These are phyloP conservation scores for Hysterium pulicare DNA, from an alignment of 2,329 filamentous ascomycete genomes.

Conservation along the genomic window DNA sequence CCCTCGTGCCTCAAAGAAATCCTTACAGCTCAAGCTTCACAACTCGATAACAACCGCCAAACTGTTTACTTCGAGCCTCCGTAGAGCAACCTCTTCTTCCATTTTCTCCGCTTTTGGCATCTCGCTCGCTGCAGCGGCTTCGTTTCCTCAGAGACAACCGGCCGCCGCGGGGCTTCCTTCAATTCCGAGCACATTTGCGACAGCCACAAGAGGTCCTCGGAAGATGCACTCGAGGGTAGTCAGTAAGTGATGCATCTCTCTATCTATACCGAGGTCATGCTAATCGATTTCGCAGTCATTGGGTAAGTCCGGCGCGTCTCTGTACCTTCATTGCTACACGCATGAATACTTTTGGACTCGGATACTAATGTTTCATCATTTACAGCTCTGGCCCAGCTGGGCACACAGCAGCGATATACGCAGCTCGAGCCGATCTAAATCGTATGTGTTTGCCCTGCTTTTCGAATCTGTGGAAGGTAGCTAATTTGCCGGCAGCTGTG, in stretches of 20 bases:
- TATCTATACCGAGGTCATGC: conserved; percentile 8
- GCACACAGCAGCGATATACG: conserved; percentile 95
- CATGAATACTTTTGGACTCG: no score
- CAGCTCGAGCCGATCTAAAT: conserved; percentile 89
- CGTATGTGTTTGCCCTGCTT: conserved; percentile 50
- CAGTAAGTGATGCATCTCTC: conserved; percentile 55
- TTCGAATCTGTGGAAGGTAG: not conserved
- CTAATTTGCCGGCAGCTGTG: conserved; percentile 57
- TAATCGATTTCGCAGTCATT: conserved; percentile 33
- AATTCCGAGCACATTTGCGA: conserved; percentile 29
- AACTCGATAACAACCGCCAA: conserved; percentile 59
- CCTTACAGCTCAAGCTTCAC: conserved; percentile 9
- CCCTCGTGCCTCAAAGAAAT: conserved; percentile 1
- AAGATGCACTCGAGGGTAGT: conserved; percentile 94
- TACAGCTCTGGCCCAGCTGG: conserved; percentile 88
- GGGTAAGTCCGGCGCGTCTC: conserved; percentile 27
- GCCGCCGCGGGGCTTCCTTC: conserved; percentile 38
- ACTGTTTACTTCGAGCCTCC: conserved; percentile 84
- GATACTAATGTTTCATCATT: conserved; percentile 41
- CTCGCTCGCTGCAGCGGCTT: conserved; percentile 68
- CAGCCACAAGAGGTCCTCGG: conserved; percentile 37
- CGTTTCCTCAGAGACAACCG: conserved; percentile 60
- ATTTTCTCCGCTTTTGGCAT: conserved; percentile 71
- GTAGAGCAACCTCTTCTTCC: conserved; percentile 58
- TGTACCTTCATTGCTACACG: conserved; percentile 2